Evolutionary conservation across 2,329 filamentous ascomycete species (phyloP), one percentile per base, ranked within the genome.

Genomic region (Talaromyces atroroseus): DNA sequence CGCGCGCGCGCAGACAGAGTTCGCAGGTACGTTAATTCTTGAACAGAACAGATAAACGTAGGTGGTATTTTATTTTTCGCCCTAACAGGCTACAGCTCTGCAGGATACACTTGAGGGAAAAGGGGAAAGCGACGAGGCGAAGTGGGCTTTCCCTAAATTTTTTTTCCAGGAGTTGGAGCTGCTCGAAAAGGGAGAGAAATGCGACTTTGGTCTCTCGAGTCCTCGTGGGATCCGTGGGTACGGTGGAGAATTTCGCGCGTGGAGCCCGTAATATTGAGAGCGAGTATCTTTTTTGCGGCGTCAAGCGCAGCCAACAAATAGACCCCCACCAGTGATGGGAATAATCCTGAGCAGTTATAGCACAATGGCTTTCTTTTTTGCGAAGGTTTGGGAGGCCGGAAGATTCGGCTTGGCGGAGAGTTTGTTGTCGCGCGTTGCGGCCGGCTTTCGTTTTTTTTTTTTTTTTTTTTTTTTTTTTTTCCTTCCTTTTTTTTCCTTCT

Each of bases 161-260:
- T 32, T 53, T 38, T 53, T 26, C 32, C 32, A 36, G 32, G 36
- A 40, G 44, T 47, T 48, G 42, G 49, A 34, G 18, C 34, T 23
- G n/a, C 2, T 32, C 40, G 18, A 20, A 42, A 59, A 57, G 66
- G 63, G 58, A 63, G 59, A 60, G 60, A 63, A 62, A 52, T 57
- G 61, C 59, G 58, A 52, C 59, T 65, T 59, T 57, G 26, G 5
- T 29, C 5, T n/a, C 26, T 29, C 26, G 24, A 61, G 60, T 62
- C 66, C 68, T 71, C 69, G 69, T 72, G 70, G 68, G 67, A 69
- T 71, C 68, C 69, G 70, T 71, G 67, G 65, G 64, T 66, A 60
- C 57, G 60, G 66, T 70, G 68, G 68, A 68, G 60, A 52, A 51
- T 40, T 47, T 54, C 47, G 47, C 63, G 61, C 59, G 65, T 66